phyloP scores from a whole-genome alignment of 306 rosid genomes.

The Quercus wislizeni region DNA sequence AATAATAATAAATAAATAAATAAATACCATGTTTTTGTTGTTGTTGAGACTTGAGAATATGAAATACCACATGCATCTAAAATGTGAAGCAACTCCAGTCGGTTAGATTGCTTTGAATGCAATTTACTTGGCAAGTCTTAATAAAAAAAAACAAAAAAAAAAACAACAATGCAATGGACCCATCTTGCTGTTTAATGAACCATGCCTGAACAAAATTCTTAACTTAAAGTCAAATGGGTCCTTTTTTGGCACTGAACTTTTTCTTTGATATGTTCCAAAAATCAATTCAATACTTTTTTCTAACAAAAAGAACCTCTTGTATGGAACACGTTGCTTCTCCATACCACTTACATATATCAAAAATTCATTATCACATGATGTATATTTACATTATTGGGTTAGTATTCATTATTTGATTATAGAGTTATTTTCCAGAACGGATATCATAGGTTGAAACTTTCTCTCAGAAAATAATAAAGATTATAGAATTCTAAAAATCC shows the following conservation, averaged over 20 bases:
- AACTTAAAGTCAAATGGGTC: background rate
- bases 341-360: background rate
- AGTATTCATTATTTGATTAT: background rate
- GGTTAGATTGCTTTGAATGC: background rate
- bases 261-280: background rate
- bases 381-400: background rate
- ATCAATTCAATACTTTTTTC: background rate
- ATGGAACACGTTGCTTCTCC: background rate
- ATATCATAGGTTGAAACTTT: rapidly evolving
- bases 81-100: constrained; percentile 23
- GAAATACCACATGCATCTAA: background rate
- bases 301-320: background rate
- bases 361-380: background rate
- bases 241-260: background rate
- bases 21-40: too few relatives aligned
- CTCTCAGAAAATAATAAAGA: background rate
- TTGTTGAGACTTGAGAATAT: too few relatives aligned
- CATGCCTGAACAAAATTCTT: too few relatives aligned
- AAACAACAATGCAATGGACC: background rate
- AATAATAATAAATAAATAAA: too few relatives aligned
- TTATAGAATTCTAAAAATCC: rapidly evolving
- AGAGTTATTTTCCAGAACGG: rapidly evolving
- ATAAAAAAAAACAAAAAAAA: background rate
- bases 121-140: background rate
- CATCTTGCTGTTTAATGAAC: background rate